A percentile compares a stretch with the other conserved stretches of the same genome.
phyloP scores from a whole-genome alignment of 352 stramenopile species.

The Phytopythium ostracodes region DNA sequence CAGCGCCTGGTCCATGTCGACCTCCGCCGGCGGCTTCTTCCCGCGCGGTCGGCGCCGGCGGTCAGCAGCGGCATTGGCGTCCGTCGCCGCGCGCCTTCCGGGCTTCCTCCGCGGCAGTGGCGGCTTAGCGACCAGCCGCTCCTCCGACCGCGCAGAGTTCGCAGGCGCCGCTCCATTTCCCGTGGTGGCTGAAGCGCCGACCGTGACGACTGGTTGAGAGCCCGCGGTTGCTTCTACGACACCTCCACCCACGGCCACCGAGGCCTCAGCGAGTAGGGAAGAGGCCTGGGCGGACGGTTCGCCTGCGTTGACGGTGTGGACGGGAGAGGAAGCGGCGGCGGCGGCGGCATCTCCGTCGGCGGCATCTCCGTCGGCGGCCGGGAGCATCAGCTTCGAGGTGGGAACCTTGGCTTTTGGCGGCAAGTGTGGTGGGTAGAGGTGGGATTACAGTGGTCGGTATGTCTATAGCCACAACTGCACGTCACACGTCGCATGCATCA shows the following conservation, averaged over 20 bases:
- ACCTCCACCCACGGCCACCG: too few relatives aligned
- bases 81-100: slow-evolving; percentile 12
- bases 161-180: background rate
- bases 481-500: background rate
- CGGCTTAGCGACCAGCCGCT: slow-evolving; percentile 10
- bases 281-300: too few relatives aligned
- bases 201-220: background rate
- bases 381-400: background rate
- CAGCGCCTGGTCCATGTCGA: slow-evolving; percentile 32
- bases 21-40: slow-evolving; percentile 2
- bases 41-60: background rate
- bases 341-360: background rate
- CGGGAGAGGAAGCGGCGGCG: too few relatives aligned
- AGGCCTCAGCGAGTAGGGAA: background rate
- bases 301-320: background rate
- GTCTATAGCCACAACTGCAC: background rate
- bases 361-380: background rate
- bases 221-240: background rate
- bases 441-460: background rate
- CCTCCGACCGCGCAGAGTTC: background rate
- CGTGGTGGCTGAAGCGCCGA: too few relatives aligned
- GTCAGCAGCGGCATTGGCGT: background rate
- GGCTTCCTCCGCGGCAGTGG: slow-evolving; percentile 22
- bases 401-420: too few relatives aligned
- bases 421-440: too few relatives aligned